Evolutionary conservation across 1,284 basidiomycete species (phyloP).

Genomic region (Peniophora sp.): DNA sequence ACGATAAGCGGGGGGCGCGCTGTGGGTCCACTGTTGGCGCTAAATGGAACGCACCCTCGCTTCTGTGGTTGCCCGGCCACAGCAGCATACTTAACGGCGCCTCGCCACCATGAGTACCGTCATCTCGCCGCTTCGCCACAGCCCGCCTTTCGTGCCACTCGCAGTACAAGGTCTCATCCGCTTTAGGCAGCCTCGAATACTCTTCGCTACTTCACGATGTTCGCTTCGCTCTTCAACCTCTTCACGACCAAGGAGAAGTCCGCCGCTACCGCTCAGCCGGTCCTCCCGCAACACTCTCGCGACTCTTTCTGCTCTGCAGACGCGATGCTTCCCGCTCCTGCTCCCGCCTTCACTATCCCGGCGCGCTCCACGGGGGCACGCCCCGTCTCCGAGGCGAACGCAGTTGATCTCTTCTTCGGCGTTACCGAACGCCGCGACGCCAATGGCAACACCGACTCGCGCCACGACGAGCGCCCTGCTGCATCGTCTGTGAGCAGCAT

Average conservation of each 20-base stretch:
- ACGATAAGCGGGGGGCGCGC: too few relatives aligned
- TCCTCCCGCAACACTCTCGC: background rate
- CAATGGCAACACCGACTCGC: background rate
- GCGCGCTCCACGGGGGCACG: background rate
- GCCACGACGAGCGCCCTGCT: constrained; percentile 3
- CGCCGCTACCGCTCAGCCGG: background rate
- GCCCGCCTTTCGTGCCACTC: too few relatives aligned
- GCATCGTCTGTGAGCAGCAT: background rate
- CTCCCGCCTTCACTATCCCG: background rate
- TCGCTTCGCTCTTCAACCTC: background rate
- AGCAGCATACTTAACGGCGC: too few relatives aligned
- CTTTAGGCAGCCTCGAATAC: too few relatives aligned
- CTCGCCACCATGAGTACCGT: too few relatives aligned
- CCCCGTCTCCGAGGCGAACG: constrained; percentile 1
- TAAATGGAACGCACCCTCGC: too few relatives aligned
- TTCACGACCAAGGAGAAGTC: background rate
- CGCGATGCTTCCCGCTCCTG: background rate
- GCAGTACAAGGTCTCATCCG: too few relatives aligned
- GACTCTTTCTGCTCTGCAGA: background rate
- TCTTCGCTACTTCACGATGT: too few relatives aligned
- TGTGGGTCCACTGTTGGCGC: too few relatives aligned
- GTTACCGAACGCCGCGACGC: background rate
- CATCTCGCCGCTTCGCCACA: too few relatives aligned
- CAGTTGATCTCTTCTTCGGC: constrained; percentile 4
- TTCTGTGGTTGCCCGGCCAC: too few relatives aligned